Percentiles rank a stretch among this genome's conserved stretches.
Conservation (phyloP, 768 basidiomycete genomes). For the Tylopilus sp. region DNA sequence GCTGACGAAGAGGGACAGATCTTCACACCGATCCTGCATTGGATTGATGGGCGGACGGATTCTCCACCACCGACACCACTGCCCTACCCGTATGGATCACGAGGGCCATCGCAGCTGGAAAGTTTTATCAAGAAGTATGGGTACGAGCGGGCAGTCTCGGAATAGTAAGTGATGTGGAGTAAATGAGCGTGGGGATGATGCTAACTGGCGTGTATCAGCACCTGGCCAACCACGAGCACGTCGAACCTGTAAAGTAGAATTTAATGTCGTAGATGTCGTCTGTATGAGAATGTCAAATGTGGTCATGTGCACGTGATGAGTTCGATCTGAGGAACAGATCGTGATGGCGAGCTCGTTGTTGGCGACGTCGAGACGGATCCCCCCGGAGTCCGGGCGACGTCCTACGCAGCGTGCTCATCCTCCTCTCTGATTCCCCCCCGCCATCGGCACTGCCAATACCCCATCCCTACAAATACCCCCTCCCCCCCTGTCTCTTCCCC, state of each 20-base stretch:
- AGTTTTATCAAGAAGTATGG: slow-evolving; percentile 73
- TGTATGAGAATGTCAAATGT: slow-evolving; percentile 2
- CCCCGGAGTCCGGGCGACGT: slow-evolving; percentile 25
- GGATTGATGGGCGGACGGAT: slow-evolving; percentile 83
- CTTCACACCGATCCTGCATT: slow-evolving; percentile 91
- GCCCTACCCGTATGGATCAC: slow-evolving; percentile 88
- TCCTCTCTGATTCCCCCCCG: neutral
- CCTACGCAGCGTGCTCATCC: slow-evolving; percentile 16
- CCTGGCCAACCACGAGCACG: slow-evolving; percentile 25
- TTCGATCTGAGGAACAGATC: slow-evolving; percentile 29
- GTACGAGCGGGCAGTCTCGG: slow-evolving; percentile 57
- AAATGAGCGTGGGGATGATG: neutral
- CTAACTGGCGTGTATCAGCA: slow-evolving; percentile 11
- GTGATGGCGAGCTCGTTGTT: slow-evolving; percentile 22
- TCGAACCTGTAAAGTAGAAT: slow-evolving; percentile 22
- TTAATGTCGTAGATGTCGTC: neutral
- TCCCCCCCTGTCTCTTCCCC: neutral
- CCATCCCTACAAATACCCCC: slow-evolving; percentile 11
- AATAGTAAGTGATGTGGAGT: slow-evolving; percentile 60
- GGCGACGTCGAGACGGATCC: slow-evolving; percentile 23
- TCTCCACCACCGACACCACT: slow-evolving; percentile 60
- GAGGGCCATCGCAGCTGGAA: slow-evolving; percentile 87
- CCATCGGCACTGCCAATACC: neutral
- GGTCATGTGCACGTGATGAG: slow-evolving; percentile 22
- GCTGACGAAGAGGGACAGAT: slow-evolving; percentile 50